Evolutionary conservation across 257 asterid genomes (phyloP).

Genomic region (Jaltomata sinuosa): DNA sequence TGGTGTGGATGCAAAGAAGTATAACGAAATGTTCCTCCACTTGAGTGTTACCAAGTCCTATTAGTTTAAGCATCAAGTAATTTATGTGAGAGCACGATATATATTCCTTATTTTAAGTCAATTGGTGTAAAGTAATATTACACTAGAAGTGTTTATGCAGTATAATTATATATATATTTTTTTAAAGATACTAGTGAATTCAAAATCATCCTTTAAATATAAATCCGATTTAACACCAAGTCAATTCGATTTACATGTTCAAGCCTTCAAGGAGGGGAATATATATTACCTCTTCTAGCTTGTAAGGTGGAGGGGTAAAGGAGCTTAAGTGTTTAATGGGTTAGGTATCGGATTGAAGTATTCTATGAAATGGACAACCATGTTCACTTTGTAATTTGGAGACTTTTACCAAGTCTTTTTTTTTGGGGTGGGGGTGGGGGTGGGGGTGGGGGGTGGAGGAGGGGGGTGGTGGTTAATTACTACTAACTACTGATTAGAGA

Average conservation of each 20-base stretch:
- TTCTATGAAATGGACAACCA: background rate
- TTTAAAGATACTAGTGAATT: too few species aligned
- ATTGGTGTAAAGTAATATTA: background rate
- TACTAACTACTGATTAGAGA: background rate
- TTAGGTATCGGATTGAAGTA: background rate
- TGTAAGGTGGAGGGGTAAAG: background rate
- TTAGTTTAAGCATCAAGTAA: background rate
- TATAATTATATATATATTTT: background rate
- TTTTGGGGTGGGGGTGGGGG: background rate
- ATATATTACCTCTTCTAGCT: background rate
- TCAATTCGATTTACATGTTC: background rate
- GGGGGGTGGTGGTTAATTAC: background rate
- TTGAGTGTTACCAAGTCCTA: background rate
- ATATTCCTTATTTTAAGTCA: background rate
- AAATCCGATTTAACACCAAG: background rate
- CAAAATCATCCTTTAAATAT: background rate
- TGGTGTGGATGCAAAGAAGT: background rate
- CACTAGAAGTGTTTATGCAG: background rate
- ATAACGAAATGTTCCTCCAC: background rate
- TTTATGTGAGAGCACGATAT: background rate
- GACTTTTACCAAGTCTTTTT: background rate
- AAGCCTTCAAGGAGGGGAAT: background rate
- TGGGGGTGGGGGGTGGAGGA: too few species aligned
- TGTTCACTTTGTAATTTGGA: background rate
- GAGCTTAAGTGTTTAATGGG: background rate